These are phyloP conservation scores for Linderniella brevidens DNA, from an alignment of 257 asterid genomes.

Conservation along the genomic window DNA sequence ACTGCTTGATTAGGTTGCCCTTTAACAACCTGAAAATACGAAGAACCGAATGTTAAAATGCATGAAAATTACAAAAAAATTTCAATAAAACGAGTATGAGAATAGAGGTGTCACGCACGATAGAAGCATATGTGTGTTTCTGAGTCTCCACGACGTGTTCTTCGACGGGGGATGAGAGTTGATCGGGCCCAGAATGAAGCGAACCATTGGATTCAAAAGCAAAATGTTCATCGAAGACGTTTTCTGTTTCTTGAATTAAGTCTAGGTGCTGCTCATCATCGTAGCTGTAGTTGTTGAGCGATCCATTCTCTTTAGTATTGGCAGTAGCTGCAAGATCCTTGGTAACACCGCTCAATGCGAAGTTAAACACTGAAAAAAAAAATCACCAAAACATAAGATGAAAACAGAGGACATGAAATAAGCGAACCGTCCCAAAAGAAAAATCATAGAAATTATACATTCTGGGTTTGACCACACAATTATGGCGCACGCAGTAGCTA, in stretches of 20 bases:
- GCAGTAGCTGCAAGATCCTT: slow-evolving; percentile 35
- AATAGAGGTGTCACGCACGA: slow-evolving; percentile 38
- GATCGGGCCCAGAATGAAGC: slow-evolving; percentile 46
- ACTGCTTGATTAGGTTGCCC: slow-evolving; percentile 37
- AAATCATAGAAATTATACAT: too few relatives aligned
- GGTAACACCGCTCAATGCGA: slow-evolving; percentile 45
- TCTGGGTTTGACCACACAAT: too few relatives aligned
- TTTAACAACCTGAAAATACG: slow-evolving; percentile 58
- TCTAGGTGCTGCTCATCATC: slow-evolving; percentile 37
- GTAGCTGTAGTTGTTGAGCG: slow-evolving; percentile 33
- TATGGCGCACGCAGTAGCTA: too few relatives aligned
- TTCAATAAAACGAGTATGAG: slow-evolving; percentile 5
- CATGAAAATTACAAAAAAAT: slow-evolving; percentile 1
- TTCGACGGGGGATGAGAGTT: slow-evolving; percentile 37
- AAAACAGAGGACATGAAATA: too few relatives aligned
- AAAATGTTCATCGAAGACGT: slow-evolving; percentile 41
- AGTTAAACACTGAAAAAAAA: slow-evolving; percentile 37
- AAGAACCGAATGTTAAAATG: slow-evolving; percentile 4
- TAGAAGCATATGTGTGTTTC: slow-evolving; percentile 94
- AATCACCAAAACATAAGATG: too few relatives aligned
- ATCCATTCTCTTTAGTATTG: slow-evolving; percentile 35
- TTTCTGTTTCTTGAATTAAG: slow-evolving; percentile 42
- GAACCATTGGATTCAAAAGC: slow-evolving; percentile 59
- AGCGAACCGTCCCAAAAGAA: too few relatives aligned
- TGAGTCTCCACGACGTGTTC: slow-evolving; percentile 65